Percentiles rank a stretch among this genome's conserved stretches.
These are phyloP conservation scores for Fragilariopsis cylindrus DNA, from an alignment of 108 stramenopile genomes.

Conservation along the genomic window DNA sequence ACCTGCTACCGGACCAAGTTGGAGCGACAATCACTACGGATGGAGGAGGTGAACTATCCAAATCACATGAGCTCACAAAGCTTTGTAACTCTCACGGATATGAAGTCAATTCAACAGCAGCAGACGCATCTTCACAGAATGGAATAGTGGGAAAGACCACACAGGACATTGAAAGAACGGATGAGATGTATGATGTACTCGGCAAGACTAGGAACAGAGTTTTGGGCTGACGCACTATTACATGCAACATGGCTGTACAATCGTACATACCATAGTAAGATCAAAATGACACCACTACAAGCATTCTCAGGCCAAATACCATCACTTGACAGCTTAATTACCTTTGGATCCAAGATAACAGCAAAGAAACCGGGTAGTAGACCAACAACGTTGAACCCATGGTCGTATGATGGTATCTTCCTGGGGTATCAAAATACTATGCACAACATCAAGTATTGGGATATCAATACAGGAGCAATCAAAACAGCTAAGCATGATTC, in stretches of 20 bases:
- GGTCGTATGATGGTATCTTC: slow-evolving; percentile 14
- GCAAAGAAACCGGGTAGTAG: slow-evolving; percentile 1
- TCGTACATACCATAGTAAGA: slow-evolving; percentile 2
- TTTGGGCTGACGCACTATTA: slow-evolving; percentile 14
- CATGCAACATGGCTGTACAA: slow-evolving; percentile 26
- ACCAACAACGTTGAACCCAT: slow-evolving; percentile 3
- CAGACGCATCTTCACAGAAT: slow-evolving; percentile 18
- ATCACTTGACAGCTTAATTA: slow-evolving; percentile 6
- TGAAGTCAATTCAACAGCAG: not conserved
- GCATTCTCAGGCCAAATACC: slow-evolving; percentile 8
- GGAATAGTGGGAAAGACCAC: slow-evolving; percentile 19
- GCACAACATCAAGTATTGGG: slow-evolving; percentile 13
- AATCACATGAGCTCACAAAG: not conserved
- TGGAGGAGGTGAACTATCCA: slow-evolving; percentile 14
- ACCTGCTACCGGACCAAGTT: not conserved
- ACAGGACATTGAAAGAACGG: slow-evolving; percentile 2
- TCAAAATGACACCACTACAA: slow-evolving; percentile 4
- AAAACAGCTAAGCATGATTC: not conserved
- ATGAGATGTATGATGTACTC: slow-evolving; percentile 17
- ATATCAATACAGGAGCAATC: not conserved
- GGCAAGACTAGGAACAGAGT: slow-evolving; percentile 10
- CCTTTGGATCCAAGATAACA: slow-evolving; percentile 11
- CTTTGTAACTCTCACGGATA: not conserved
- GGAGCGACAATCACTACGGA: not conserved
- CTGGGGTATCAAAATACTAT: slow-evolving; percentile 12